Evolutionary conservation across 2,329 filamentous ascomycete species (phyloP), one percentile per base, ranked within the genome.

Genomic region (Zasmidium angulare): DNA sequence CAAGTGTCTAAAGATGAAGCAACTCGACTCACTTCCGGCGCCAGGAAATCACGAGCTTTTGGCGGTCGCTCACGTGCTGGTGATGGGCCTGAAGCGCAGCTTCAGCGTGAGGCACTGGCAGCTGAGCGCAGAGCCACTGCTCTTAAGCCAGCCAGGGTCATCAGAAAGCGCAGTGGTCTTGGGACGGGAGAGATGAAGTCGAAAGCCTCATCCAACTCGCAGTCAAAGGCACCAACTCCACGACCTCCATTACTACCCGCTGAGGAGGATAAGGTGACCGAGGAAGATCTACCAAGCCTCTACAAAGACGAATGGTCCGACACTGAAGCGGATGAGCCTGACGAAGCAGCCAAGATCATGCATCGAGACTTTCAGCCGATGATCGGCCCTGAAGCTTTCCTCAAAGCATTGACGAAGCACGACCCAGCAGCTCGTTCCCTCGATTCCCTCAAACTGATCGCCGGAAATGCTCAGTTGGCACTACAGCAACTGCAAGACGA

Each of bases 401-500:
- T 80, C 49, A 70, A 71, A 7, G 70, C 75, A 1, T 67, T 82
- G 23, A 79, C 75, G 17, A 80, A 78, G 63, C 72, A 71, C 61
- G 69, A 75, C 20, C 72, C 75, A 3, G 70, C 73, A 3, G 70
- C 73, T 43, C 77, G 82, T 59, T 76, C 81, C 11, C 78, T 77
- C 0, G 80, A 81, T n/a, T 79, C 81, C 59, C 77, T 87, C 0
- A 84, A 84, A 62, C 74, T 76, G 1, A 72, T 85, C n/a, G 82
- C 84, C 1, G 76, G 78, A 24, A 84, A 86, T 65, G 80, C 80
- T 0, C 79, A 81, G 29, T 71, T 72, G 36, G 81, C 81, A 12
- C 74, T 87, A 61, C 78, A 79, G 65, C 71, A 77, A 46, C 82
- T 84, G 74, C 85, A 87, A 68, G 81, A 85, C 58, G 84, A 87